phyloP scores from a whole-genome alignment of 331 rosid species.

The Dryas integrifolia region DNA sequence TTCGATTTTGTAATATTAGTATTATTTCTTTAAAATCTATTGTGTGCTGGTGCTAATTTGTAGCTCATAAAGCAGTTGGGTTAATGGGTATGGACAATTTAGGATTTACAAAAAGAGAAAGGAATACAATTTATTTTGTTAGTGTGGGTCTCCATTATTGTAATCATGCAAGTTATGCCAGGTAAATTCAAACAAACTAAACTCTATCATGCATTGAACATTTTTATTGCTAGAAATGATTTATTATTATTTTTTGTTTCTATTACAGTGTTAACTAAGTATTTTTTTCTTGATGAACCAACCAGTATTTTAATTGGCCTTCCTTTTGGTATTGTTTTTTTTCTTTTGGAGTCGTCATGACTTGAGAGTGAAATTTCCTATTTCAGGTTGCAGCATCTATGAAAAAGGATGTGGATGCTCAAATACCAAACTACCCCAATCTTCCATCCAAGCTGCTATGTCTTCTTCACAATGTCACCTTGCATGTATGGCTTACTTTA shows the following conservation, averaged over 20 bases:
- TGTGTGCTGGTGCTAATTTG: neutral
- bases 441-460: conserved; percentile 80
- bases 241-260: neutral
- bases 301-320: no score
- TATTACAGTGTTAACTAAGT: neutral
- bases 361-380: conserved; percentile 10
- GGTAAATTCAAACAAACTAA: no score
- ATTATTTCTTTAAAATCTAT: neutral
- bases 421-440: conserved; percentile 80
- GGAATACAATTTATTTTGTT: neutral
- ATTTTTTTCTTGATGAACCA: no score
- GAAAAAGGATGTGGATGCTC: conserved; percentile 75
- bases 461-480: conserved; percentile 72
- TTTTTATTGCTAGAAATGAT: neutral
- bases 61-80: neutral
- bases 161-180: no score
- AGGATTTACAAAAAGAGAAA: neutral
- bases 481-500: conserved; percentile 54
- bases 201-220: no score
- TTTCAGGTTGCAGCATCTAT: conserved; percentile 87
- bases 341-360: neutral
- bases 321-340: neutral
- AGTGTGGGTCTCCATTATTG: neutral
- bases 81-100: neutral
- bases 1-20: neutral